These are phyloP conservation scores for Coleophoma eucalyptorum DNA, from an alignment of 2,329 filamentous ascomycete species.

Conservation along the genomic window DNA sequence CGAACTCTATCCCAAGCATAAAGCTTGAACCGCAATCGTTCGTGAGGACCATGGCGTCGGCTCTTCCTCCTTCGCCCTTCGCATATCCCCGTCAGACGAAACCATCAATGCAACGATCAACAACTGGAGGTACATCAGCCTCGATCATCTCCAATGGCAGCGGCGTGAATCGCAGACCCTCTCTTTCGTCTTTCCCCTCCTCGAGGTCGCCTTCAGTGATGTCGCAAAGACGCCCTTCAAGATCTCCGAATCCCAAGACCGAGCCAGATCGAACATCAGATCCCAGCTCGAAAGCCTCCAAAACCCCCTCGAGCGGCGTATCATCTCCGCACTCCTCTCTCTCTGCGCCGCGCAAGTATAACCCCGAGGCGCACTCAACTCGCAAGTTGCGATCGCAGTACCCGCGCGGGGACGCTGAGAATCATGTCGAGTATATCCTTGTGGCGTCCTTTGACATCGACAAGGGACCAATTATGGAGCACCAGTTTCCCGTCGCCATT, in stretches of 20 bases:
- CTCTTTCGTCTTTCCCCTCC: constrained; percentile 60
- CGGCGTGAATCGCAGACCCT: constrained; percentile 42
- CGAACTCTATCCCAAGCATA: neutral
- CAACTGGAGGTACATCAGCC: constrained; percentile 16
- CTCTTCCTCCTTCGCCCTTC: constrained; percentile 8
- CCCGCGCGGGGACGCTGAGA: constrained; percentile 69
- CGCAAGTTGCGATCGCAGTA: constrained; percentile 70
- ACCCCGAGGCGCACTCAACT: constrained; percentile 45
- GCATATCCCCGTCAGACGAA: constrained; percentile 11
- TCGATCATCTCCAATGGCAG: constrained; percentile 31
- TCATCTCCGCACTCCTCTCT: constrained; percentile 60
- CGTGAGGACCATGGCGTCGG: constrained; percentile 9
- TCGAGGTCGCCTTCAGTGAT: constrained; percentile 55
- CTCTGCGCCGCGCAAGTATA: constrained; percentile 44
- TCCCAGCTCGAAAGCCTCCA: constrained; percentile 53
- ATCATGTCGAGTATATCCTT: constrained; percentile 98
- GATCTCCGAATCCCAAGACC: constrained; percentile 47
- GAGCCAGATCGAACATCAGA: constrained; percentile 55
- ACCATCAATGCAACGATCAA: constrained; percentile 18
- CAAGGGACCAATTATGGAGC: constrained; percentile 94
- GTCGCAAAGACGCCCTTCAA: constrained; percentile 47
- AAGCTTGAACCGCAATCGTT: neutral
- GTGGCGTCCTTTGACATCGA: constrained; percentile 98
- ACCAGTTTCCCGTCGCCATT: constrained; percentile 92
- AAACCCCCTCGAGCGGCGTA: constrained; percentile 53